These are phyloP conservation scores for Blastocystis sp. DNA, from an alignment of 352 stramenopile species.

Conservation along the genomic window DNA sequence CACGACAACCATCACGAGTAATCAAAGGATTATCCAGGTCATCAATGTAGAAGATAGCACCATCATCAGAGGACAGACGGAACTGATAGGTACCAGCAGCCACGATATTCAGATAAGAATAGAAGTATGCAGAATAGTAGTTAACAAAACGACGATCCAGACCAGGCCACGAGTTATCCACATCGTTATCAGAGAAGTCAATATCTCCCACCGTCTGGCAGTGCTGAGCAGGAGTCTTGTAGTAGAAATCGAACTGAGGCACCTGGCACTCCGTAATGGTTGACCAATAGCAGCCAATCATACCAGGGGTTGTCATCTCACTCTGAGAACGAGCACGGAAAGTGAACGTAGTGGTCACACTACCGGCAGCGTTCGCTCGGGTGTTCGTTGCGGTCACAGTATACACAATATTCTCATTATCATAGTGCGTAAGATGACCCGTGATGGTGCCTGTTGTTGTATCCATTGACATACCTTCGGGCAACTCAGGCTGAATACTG, in stretches of 20 bases:
- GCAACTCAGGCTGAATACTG: slow-evolving; percentile 28
- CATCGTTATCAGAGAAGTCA: slow-evolving; percentile 48
- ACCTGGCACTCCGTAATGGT: slow-evolving; percentile 35
- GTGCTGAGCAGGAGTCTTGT: slow-evolving; percentile 50
- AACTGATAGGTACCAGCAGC: not conserved
- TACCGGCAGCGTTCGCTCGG: not conserved
- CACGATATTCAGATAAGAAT: slow-evolving; percentile 9
- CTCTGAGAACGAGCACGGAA: slow-evolving; percentile 23
- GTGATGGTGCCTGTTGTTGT: slow-evolving; percentile 1
- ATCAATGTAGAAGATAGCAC: slow-evolving; percentile 30
- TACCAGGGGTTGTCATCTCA: slow-evolving; percentile 19
- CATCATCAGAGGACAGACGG: slow-evolving; percentile 58
- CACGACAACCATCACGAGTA: not conserved
- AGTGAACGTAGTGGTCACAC: not conserved
- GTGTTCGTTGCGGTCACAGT: slow-evolving; percentile 38
- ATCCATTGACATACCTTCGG: slow-evolving; percentile 34
- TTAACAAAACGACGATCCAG: slow-evolving; percentile 54
- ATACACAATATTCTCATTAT: slow-evolving; percentile 16
- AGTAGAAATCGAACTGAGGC: slow-evolving; percentile 54
- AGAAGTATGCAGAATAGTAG: slow-evolving; percentile 60
- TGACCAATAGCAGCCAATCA: slow-evolving; percentile 55
- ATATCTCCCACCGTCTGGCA: slow-evolving; percentile 28
- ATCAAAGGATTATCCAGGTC: slow-evolving; percentile 22
- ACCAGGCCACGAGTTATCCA: slow-evolving; percentile 58
- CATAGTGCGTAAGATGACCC: not conserved